Percentiles rank a stretch among this genome's conserved stretches.
Conservation (phyloP, 2,329 filamentous ascomycete genomes). For the Myriangium duriaei region DNA sequence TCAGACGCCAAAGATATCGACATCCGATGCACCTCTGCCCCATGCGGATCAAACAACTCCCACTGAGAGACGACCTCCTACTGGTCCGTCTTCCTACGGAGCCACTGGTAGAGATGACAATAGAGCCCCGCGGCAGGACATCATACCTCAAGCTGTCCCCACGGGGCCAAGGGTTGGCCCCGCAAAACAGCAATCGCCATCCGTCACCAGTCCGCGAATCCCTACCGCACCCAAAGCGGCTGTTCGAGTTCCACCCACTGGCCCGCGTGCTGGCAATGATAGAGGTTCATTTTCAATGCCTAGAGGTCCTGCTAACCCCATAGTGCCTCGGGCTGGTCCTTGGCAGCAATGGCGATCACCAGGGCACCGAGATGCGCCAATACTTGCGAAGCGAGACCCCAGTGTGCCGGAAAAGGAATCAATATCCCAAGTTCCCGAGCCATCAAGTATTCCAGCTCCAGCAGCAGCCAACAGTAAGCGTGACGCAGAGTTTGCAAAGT, state of each 20-base stretch:
- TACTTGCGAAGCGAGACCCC: constrained; percentile 35
- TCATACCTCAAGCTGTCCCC: constrained; percentile 8
- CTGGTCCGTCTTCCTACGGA: not conserved
- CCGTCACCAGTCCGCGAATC: constrained; percentile 19
- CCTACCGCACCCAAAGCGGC: constrained; percentile 27
- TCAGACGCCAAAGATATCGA: constrained; percentile 7
- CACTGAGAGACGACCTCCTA: not conserved
- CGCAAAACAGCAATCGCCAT: constrained; percentile 23
- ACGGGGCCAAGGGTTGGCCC: constrained; percentile 11
- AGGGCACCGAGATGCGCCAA: constrained; percentile 16
- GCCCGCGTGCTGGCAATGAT: constrained; percentile 15
- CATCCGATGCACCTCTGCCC: not conserved
- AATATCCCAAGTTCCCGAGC: constrained; percentile 13
- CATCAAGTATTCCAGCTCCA: not conserved
- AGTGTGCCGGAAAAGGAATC: constrained; percentile 33
- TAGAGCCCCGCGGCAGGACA: not conserved
- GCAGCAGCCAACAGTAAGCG: not conserved
- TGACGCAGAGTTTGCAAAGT: constrained; percentile 10
- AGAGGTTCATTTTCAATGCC: constrained; percentile 9
- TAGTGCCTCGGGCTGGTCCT: constrained; percentile 19
- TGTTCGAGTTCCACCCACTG: constrained; percentile 18
- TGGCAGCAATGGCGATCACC: constrained; percentile 30
- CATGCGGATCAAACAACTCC: constrained; percentile 1
- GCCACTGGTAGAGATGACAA: not conserved
- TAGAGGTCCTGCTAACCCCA: constrained; percentile 14